Percentiles rank a stretch among this genome's conserved stretches.
Conservation (phyloP, 2,329 filamentous ascomycete species). For the Aschersonia sp. region DNA sequence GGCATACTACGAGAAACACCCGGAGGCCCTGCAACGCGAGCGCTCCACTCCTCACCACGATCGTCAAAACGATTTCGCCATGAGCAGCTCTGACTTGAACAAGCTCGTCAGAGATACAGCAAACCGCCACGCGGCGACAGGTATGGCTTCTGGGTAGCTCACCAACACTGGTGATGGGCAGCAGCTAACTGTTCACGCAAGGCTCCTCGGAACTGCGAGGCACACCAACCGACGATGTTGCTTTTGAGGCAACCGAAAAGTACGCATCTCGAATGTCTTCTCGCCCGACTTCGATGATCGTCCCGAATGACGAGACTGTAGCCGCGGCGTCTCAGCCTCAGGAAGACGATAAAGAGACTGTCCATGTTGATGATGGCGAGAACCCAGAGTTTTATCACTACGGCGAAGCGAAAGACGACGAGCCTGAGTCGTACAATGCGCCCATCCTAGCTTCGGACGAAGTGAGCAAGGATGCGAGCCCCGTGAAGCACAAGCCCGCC, state of each 20-base stretch:
- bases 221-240: conserved; percentile 82
- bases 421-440: conserved; percentile 41
- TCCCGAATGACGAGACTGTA: conserved; percentile 12
- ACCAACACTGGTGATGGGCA: too few species aligned
- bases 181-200: conserved; percentile 18
- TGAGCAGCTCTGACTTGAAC: conserved; percentile 83
- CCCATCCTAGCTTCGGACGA: conserved; percentile 88
- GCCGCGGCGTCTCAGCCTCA: conserved; percentile 13
- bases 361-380: conserved; percentile 28
- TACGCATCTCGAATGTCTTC: conserved; percentile 64
- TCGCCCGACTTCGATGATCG: conserved; percentile 27
- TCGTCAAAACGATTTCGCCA: conserved; percentile 56
- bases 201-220: conserved; percentile 49
- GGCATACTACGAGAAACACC: conserved; percentile 87
- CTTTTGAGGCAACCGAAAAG: conserved; percentile 75
- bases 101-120: conserved; percentile 69
- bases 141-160: background rate
- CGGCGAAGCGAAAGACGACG: conserved; percentile 22
- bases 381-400: background rate
- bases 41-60: conserved; percentile 41
- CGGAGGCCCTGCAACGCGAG: conserved; percentile 65
- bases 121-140: conserved; percentile 32
- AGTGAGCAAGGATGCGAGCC: conserved; percentile 56
- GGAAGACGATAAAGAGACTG: conserved; percentile 16
- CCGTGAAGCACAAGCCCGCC: conserved; percentile 61